Evolutionary conservation across 2,329 filamentous ascomycete genomes (phyloP), one percentile per base, ranked within the genome.

Genomic region (Furcasterigmium sp.): DNA sequence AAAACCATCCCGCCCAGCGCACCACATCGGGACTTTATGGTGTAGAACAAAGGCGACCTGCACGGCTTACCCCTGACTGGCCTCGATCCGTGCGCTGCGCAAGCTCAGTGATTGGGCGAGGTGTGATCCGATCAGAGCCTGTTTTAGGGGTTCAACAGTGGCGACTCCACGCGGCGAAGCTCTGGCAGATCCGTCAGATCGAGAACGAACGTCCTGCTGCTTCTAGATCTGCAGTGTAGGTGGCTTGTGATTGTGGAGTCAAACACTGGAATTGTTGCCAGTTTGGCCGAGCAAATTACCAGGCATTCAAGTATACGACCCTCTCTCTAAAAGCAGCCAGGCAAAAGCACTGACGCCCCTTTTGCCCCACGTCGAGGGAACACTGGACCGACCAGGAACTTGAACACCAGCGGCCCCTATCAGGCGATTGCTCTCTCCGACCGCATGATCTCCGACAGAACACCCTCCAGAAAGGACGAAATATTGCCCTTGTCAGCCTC

Each of bases 141-240:
- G 32, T 35, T 35, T 35, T 35, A 35, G 32, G 32, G 32, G 32
- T 35, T 35, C 32, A 35, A 35, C 32, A 17, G 32, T 35, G 32
- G 32, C 30, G 30, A 15, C 29, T 32, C 14, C 32, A 35, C 32
- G 32, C 32, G 32, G 32, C 32, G 17, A 15, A 15, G 32, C 32
- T 35, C 11, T 18, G 32, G 5, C n/a, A 35, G 32, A 15, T 35
- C 17, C 32, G 29, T 35, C 32, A 15, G 32, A 35, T 35, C n/a
- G 32, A 17, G 32, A 17, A 17, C 13, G 29, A 32, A 15, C 23
- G 11, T 26, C 7, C 23, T 7, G 32, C 32, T 15, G 32, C 32
- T 35, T 35, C 11, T 35, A 18, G 15, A 3, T 18, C 9, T 18
- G 32, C 9, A 17, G 18, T 6, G 15, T 15, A 35, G 32, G 14